phyloP scores from a whole-genome alignment of 768 basidiomycete genomes.

The Tricholoma furcatifolium region DNA sequence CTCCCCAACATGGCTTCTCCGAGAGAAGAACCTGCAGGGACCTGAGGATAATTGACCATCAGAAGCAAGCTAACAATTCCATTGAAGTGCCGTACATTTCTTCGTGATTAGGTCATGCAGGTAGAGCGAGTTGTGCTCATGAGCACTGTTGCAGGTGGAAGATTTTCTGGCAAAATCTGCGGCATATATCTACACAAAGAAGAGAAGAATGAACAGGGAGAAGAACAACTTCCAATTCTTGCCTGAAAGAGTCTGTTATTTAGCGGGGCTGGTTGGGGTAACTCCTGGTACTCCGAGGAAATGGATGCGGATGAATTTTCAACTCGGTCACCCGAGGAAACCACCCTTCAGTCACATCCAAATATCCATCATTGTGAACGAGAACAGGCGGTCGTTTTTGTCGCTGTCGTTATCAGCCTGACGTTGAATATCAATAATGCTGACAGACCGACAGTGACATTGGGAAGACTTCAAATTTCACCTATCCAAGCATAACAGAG shows the following conservation, averaged over 20 bases:
- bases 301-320: background rate
- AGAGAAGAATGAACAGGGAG: conserved; percentile 1
- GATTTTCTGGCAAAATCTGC: background rate
- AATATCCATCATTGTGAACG: too few relatives aligned
- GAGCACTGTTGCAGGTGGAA: background rate
- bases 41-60: background rate
- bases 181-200: background rate
- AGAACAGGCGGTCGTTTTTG: too few relatives aligned
- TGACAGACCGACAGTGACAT: too few relatives aligned
- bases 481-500: too few relatives aligned
- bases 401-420: too few relatives aligned
- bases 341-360: background rate
- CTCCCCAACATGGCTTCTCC: conserved; percentile 20
- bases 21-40: conserved; percentile 7
- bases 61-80: too few relatives aligned
- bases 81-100: background rate
- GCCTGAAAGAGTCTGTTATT: conserved; percentile 5
- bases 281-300: conserved; percentile 10
- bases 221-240: conserved; percentile 4
- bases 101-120: background rate
- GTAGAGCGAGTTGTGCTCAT: too few relatives aligned
- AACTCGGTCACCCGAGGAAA: background rate
- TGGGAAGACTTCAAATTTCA: too few relatives aligned
- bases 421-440: too few relatives aligned
- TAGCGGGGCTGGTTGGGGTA: background rate